Evolutionary conservation across 768 basidiomycete genomes (phyloP).

Genomic region (Boletus huronensis): DNA sequence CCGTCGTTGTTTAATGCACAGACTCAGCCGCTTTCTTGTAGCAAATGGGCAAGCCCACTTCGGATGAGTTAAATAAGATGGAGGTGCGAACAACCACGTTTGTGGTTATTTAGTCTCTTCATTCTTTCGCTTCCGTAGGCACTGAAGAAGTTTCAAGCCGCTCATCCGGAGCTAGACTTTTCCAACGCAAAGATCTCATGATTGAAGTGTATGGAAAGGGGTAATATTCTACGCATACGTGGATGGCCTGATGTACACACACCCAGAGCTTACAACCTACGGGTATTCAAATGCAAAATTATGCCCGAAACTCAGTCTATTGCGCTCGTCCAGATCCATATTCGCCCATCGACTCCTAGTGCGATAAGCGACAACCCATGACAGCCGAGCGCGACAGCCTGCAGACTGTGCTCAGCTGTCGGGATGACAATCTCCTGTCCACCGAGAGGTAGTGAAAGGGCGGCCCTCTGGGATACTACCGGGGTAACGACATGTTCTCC

Average conservation of each 20-base stretch:
- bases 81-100: constrained; percentile 49
- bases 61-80: constrained; percentile 89
- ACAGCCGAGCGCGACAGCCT: constrained; percentile 42
- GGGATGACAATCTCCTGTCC: constrained; percentile 25
- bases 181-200: constrained; percentile 86
- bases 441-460: constrained; percentile 16
- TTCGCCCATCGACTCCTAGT: constrained; percentile 18
- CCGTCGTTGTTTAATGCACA: neutral
- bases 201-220: neutral
- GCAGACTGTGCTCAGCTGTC: constrained; percentile 24
- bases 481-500: constrained; percentile 11
- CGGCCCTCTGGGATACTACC: neutral
- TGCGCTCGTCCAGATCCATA: constrained; percentile 28
- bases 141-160: constrained; percentile 82
- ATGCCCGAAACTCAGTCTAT: constrained; percentile 7
- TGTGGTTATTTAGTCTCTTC: neutral
- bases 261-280: neutral
- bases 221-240: neutral
- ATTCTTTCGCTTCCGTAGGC: constrained; percentile 42
- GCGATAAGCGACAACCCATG: constrained; percentile 34
- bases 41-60: constrained; percentile 96
- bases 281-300: neutral
- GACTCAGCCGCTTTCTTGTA: constrained; percentile 28
- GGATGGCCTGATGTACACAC: neutral
- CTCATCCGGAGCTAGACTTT: constrained; percentile 94